Evolutionary conservation across 768 basidiomycete species (phyloP), one percentile per base, ranked within the genome.

Genomic region (Trametes maxima): DNA sequence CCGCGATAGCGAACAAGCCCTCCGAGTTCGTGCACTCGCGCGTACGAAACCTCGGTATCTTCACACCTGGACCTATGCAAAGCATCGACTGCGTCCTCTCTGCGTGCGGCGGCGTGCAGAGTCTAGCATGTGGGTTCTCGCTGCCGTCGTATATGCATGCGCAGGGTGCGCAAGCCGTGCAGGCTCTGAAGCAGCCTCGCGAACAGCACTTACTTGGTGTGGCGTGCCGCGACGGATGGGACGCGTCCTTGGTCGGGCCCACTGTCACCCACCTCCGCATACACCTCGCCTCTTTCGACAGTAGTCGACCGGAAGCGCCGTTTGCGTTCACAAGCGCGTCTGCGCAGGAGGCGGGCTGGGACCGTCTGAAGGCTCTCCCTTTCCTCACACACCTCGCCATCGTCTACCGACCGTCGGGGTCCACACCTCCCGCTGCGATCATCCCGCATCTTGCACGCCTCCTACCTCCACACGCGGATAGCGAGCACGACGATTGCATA

Each of bases 121-220:
- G 70, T 65, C 69, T 76, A 33, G 74, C 75, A 2, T 77, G 75
- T 65, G 73, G 74, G 13, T 77, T 77, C 67, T 69, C 73, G 25
- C 65, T 74, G 8, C 68, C 73, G 5, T 62, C 69, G 4, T 74
- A 73, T 59, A 60, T 66, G 39, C 60, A 64, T 8, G 12, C 60
- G 33, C 62, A 59, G 19, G 65, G 66, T 22, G n/a, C 52, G 48
- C 39, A 24, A 33, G 59, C 70, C 40, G 36, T 68, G 44, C 70
- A 68, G 45, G 52, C 66, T 2, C 46, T 67, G 40, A 24, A 40
- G 24, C 33, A 45, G 28, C 67, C 72, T 10, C 63, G 56, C 42
- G 76, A 76, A 57, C 75, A 74, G 45, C 74, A 77, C 59, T 67
- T 78, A 13, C 66, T 76, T 42, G 71, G 74, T 0, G 48, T 73